Conservation (phyloP, 2,329 filamentous ascomycete species). For the Alternaria triticimaculans region DNA sequence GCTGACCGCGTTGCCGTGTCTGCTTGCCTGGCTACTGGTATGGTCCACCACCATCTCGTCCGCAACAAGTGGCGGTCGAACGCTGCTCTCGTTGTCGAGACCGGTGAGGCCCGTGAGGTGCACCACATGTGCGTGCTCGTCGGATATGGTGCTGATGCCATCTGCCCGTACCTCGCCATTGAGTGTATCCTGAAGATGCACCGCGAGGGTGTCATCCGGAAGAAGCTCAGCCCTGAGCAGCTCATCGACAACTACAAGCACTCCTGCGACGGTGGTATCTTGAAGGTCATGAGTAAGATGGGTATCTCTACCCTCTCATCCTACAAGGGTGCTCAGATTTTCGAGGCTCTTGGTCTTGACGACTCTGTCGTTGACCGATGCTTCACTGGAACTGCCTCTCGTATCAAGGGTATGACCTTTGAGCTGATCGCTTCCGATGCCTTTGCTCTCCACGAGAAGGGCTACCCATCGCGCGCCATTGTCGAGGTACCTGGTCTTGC, state of each 20-base stretch:
- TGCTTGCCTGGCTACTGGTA: conserved; percentile 83
- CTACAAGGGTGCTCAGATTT: conserved; percentile 98
- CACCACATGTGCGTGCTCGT: conserved; percentile 99
- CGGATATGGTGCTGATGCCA: conserved; percentile 91
- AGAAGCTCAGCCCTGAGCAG: conserved; percentile 80
- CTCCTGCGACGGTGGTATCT: conserved; percentile 92
- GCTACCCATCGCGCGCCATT: conserved; percentile 82
- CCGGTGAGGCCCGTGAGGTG: conserved; percentile 93
- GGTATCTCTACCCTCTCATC: conserved; percentile 95
- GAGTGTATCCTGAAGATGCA: conserved; percentile 98
- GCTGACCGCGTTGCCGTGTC: conserved; percentile 85
- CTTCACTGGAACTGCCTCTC: conserved; percentile 92
- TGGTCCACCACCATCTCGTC: conserved; percentile 94
- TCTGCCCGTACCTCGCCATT: conserved; percentile 94
- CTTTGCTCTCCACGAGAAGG: conserved; percentile 92
- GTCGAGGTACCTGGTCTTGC: conserved; percentile 78
- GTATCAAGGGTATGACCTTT: conserved; percentile 93
- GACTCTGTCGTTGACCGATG: conserved; percentile 91
- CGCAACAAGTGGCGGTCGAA: conserved; percentile 95
- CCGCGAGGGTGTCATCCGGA: conserved; percentile 89
- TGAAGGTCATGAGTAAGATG: conserved; percentile 99
- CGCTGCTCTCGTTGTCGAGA: conserved; percentile 86
- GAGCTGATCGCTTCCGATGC: conserved; percentile 93
- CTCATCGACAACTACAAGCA: conserved; percentile 97
- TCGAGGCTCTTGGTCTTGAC: conserved; percentile 92